Evolutionary conservation across 1,284 basidiomycete genomes (phyloP).

Genomic region (Apiotrichum mycotoxinovorans): DNA sequence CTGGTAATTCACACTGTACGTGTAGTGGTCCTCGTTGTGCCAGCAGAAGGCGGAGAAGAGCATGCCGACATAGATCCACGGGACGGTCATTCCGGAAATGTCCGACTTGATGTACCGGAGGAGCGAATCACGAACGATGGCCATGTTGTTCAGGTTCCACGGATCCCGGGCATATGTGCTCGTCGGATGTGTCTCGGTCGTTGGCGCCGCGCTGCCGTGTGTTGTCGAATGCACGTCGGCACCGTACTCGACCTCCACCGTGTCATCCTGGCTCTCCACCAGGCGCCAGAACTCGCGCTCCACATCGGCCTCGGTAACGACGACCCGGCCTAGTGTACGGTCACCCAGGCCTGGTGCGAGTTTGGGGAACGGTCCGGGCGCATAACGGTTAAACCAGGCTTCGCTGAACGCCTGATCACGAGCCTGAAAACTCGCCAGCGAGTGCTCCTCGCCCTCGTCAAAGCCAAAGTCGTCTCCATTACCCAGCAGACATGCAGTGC

Average conservation of each 20-base stretch:
- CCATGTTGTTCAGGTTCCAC: conserved; percentile 98
- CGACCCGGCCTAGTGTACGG: conserved; percentile 58
- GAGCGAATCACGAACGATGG: conserved; percentile 76
- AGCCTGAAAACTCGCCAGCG: conserved; percentile 84
- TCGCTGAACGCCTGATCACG: conserved; percentile 83
- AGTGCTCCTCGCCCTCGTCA: conserved; percentile 96
- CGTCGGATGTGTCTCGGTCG: conserved; percentile 84
- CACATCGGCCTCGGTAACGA: conserved; percentile 80
- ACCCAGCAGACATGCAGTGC: conserved; percentile 83
- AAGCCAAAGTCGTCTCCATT: conserved; percentile 99
- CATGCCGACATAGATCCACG: conserved; percentile 99
- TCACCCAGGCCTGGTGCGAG: conserved; percentile 25
- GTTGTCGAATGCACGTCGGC: conserved; percentile 97
- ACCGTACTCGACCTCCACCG: conserved; percentile 97
- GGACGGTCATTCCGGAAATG: conserved; percentile 99
- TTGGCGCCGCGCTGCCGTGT: conserved; percentile 95
- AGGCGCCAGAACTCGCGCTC: conserved; percentile 97
- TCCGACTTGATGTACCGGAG: conserved; percentile 89
- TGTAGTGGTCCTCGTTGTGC: conserved; percentile 99
- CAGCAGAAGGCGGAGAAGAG: conserved; percentile 99
- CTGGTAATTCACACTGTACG: conserved; percentile 94
- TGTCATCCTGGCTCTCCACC: conserved; percentile 81
- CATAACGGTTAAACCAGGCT: conserved; percentile 82
- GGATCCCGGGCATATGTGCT: conserved; percentile 83
- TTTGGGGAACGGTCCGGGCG: conserved; percentile 45